Conservation (phyloP, 148 eudicot genomes). For the Salicornia ramosissima region DNA sequence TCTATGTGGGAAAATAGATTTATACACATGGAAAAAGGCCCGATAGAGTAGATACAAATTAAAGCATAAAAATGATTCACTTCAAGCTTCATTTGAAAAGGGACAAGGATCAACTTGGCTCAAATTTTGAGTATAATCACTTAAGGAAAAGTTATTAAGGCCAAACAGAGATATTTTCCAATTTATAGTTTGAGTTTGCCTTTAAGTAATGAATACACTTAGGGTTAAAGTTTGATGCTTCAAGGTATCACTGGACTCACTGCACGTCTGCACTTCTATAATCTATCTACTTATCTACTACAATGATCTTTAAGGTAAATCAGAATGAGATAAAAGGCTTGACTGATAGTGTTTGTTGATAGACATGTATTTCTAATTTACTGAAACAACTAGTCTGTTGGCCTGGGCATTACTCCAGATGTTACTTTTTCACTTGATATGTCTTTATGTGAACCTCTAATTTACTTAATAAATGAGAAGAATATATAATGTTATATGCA, state of each 20-base stretch:
- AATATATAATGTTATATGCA: too few relatives aligned
- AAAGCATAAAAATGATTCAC: background rate
- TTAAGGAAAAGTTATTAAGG: background rate
- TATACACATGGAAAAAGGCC: too few relatives aligned
- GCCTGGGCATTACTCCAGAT: too few relatives aligned
- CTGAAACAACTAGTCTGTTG: background rate
- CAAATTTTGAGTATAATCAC: background rate
- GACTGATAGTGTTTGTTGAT: background rate
- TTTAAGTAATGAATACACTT: background rate
- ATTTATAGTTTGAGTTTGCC: background rate
- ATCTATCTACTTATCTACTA: background rate
- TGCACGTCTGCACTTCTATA: background rate
- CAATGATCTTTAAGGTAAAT: background rate
- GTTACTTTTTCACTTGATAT: too few relatives aligned
- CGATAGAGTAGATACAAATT: background rate
- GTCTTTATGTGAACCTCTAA: too few relatives aligned
- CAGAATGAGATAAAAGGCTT: background rate
- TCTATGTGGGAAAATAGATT: too few relatives aligned
- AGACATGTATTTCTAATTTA: background rate
- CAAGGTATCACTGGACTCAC: too few relatives aligned
- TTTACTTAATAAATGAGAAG: too few relatives aligned
- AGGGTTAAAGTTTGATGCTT: background rate
- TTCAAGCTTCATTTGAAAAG: background rate
- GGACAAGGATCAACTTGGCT: background rate
- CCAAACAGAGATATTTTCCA: background rate